A percentile compares a stretch with the other conserved stretches of the same genome.
Conservation (phyloP, 2,329 filamentous ascomycete species). For the Penicillium sp. region DNA sequence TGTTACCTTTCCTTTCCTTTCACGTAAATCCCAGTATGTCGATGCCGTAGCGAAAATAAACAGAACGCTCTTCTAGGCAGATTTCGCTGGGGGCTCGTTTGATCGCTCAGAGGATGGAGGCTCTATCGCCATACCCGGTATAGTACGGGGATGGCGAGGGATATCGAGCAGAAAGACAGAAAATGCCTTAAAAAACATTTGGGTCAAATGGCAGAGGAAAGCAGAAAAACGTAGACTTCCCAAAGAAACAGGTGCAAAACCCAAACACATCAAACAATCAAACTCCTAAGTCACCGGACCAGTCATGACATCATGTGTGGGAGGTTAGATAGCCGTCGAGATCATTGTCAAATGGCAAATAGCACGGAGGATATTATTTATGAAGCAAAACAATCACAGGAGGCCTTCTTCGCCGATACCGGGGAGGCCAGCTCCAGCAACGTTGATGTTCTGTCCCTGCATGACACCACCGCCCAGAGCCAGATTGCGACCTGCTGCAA, state of each 20-base stretch:
- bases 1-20: neutral
- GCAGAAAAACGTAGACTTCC: slow-evolving; percentile 6
- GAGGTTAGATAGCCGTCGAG: slow-evolving; percentile 24
- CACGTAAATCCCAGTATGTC: slow-evolving; percentile 8
- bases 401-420: slow-evolving; percentile 48
- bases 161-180: slow-evolving; percentile 24
- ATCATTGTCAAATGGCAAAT: slow-evolving; percentile 28
- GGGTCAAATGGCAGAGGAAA: slow-evolving; percentile 1
- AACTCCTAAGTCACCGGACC: slow-evolving; percentile 25
- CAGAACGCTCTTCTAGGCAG: slow-evolving; percentile 18
- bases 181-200: slow-evolving; percentile 4
- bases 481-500: slow-evolving; percentile 47
- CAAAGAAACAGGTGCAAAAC: slow-evolving; percentile 3
- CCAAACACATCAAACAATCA: slow-evolving; percentile 8
- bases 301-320: slow-evolving; percentile 28
- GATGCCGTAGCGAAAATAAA: slow-evolving; percentile 5
- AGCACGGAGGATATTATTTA: slow-evolving; percentile 22
- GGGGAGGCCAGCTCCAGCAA: slow-evolving; percentile 50
- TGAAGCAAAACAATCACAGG: slow-evolving; percentile 26
- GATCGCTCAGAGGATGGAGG: slow-evolving; percentile 12
- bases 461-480: slow-evolving; percentile 45
- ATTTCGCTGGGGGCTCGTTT: slow-evolving; percentile 11
- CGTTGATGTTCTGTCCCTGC: slow-evolving; percentile 50
- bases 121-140: slow-evolving; percentile 20
- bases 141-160: slow-evolving; percentile 14